Percentiles rank a stretch among this genome's conserved stretches.
These are phyloP conservation scores for Staphylotrichum longicolle DNA, from an alignment of 495 filamentous ascomycete genomes.

Conservation along the genomic window DNA sequence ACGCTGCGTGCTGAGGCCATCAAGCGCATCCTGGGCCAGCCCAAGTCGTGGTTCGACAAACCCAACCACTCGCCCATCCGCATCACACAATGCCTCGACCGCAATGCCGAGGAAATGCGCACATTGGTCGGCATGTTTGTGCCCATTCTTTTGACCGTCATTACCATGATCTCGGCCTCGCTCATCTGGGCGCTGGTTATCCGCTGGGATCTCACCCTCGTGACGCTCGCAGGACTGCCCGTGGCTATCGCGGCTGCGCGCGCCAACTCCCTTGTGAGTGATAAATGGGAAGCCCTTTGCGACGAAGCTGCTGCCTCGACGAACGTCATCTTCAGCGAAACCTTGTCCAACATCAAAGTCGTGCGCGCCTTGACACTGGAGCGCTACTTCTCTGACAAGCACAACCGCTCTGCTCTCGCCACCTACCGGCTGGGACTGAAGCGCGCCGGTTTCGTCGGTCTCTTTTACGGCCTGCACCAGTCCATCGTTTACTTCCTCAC, in stretches of 20 bases:
- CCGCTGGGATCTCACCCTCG: conserved; percentile 80
- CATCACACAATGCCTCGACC: conserved; percentile 70
- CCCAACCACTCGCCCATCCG: conserved; percentile 60
- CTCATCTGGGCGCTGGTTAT: conserved; percentile 70
- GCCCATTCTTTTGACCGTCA: conserved; percentile 62
- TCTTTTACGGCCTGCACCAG: conserved; percentile 74
- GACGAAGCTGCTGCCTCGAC: conserved; percentile 57
- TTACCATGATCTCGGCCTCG: conserved; percentile 62
- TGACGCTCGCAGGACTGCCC: conserved; percentile 67
- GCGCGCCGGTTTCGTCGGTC: conserved; percentile 61
- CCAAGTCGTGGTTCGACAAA: conserved; percentile 78
- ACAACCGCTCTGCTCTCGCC: conserved; percentile 47
- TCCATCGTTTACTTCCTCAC: conserved; percentile 66
- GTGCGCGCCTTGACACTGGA: conserved; percentile 79
- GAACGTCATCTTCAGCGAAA: conserved; percentile 67
- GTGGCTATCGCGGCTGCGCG: conserved; percentile 64
- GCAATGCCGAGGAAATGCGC: conserved; percentile 84
- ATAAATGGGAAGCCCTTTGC: conserved; percentile 66
- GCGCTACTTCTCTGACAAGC: conserved; percentile 66
- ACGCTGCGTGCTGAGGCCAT: conserved; percentile 66
- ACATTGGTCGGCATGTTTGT: conserved; percentile 77
- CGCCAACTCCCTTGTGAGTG: conserved; percentile 59
- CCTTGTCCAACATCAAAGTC: conserved; percentile 77
- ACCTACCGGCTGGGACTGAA: conserved; percentile 57
- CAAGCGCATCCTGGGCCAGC: conserved; percentile 70